Percentiles rank a stretch among this genome's conserved stretches.
phyloP scores from a whole-genome alignment of 768 basidiomycete genomes.

The Trametes punicea region DNA sequence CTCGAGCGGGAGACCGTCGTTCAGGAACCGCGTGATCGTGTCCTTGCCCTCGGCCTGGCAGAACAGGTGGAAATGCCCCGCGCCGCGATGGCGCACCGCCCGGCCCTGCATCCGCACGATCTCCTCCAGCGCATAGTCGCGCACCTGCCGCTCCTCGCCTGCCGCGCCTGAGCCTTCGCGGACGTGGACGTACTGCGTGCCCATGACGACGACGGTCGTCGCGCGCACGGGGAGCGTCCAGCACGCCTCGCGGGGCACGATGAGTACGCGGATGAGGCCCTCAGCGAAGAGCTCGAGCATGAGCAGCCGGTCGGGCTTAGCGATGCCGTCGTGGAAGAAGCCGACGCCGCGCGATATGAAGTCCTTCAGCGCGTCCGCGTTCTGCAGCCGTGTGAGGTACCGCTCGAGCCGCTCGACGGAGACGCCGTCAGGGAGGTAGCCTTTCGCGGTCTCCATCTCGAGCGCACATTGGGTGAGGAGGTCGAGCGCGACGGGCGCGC shows the following conservation, averaged over 20 bases:
- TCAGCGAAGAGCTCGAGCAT: slow-evolving; percentile 81
- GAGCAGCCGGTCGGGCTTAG: slow-evolving; percentile 61
- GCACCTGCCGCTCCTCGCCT: slow-evolving; percentile 57
- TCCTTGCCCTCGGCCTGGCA: slow-evolving; percentile 87
- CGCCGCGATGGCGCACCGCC: slow-evolving; percentile 54
- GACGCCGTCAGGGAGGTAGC: slow-evolving; percentile 57
- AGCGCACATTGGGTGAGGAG: slow-evolving; percentile 86
- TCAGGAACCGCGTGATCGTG: slow-evolving; percentile 77
- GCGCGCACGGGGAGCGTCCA: slow-evolving; percentile 90
- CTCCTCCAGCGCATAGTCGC: slow-evolving; percentile 79
- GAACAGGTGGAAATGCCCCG: slow-evolving; percentile 78
- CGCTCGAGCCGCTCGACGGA: slow-evolving; percentile 56
- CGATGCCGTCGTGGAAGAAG: slow-evolving; percentile 75
- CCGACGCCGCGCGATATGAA: slow-evolving; percentile 84
- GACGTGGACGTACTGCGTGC: slow-evolving; percentile 76
- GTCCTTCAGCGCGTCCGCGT: slow-evolving; percentile 55
- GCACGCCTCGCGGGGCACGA: slow-evolving; percentile 80
- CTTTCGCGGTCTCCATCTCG: slow-evolving; percentile 62
- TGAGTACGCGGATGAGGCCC: slow-evolving; percentile 73
- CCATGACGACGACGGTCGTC: slow-evolving; percentile 82
- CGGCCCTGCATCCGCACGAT: slow-evolving; percentile 89
- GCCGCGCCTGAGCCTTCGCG: slow-evolving; percentile 29
- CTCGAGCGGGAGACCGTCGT: slow-evolving; percentile 87
- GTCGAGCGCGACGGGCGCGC: slow-evolving; percentile 69
- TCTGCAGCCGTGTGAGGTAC: slow-evolving; percentile 55